Evolutionary conservation across 352 stramenopile genomes (phyloP).

Genomic region (Pythium monospermum): DNA sequence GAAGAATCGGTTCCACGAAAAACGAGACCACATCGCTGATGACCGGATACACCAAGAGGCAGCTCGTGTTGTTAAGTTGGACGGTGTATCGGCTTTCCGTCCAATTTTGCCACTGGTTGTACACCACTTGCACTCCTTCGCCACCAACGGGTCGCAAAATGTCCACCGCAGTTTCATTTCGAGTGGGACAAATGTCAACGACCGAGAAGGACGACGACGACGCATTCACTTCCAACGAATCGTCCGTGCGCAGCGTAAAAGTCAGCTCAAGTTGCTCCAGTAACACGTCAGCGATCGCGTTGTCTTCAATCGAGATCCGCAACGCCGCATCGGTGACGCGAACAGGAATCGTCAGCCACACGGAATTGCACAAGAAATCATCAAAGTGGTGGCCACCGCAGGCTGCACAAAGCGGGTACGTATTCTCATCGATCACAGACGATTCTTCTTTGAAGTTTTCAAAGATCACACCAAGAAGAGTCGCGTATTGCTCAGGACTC

Average conservation of each 20-base stretch:
- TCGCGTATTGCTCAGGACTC: constrained; percentile 57
- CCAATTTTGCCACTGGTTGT: constrained; percentile 73
- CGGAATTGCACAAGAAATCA: constrained; percentile 53
- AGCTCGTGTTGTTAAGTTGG: constrained; percentile 73
- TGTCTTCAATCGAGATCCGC: constrained; percentile 51
- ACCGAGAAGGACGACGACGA: constrained; percentile 54
- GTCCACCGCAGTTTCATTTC: constrained; percentile 51
- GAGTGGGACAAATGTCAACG: constrained; percentile 54
- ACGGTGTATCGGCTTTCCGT: constrained; percentile 68
- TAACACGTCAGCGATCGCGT: constrained; percentile 65
- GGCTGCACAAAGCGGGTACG: constrained; percentile 53
- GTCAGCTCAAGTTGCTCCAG: constrained; percentile 78
- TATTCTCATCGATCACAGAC: constrained; percentile 72
- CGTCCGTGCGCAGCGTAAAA: constrained; percentile 76
- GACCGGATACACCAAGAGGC: constrained; percentile 64
- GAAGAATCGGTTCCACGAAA: constrained; percentile 57
- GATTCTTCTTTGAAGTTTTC: constrained; percentile 86
- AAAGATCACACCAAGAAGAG: constrained; percentile 75
- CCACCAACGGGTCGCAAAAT: constrained; percentile 64
- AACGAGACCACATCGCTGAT: constrained; percentile 60
- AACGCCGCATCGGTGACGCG: constrained; percentile 72
- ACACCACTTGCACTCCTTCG: constrained; percentile 72
- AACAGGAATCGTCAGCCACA: constrained; percentile 79
- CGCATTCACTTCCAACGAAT: constrained; percentile 66
- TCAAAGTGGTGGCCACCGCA: constrained; percentile 70